These are phyloP conservation scores for Purpureocillium takamizusanense DNA, from an alignment of 2,329 filamentous ascomycete genomes.

Conservation along the genomic window DNA sequence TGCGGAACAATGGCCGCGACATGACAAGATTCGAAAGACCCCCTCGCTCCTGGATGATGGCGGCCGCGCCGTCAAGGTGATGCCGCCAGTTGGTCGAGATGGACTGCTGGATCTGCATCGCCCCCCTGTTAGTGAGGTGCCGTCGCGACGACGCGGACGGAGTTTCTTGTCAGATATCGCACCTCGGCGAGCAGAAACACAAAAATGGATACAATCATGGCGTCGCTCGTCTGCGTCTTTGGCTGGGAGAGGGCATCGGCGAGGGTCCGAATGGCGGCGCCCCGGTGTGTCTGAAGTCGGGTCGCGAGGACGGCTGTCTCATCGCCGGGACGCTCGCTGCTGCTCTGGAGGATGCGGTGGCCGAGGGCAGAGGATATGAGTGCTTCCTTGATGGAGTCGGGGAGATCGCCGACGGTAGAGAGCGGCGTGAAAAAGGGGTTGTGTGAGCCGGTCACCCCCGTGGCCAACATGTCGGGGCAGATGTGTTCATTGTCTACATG, in stretches of 20 bases:
- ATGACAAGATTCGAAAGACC: slow-evolving; percentile 5
- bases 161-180: background rate
- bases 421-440: slow-evolving; percentile 7
- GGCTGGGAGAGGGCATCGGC: slow-evolving; percentile 2
- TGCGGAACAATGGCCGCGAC: background rate
- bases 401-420: slow-evolving; percentile 2
- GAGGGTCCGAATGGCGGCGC: slow-evolving; percentile 8
- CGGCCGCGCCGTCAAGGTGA: slow-evolving; percentile 7
- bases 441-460: background rate
- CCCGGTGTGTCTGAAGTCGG: slow-evolving; percentile 9
- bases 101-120: slow-evolving; percentile 7
- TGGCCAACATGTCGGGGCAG: slow-evolving; percentile 11
- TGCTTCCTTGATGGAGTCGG: slow-evolving; percentile 5
- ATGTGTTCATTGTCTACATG: slow-evolving; percentile 9
- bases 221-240: background rate
- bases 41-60: slow-evolving; percentile 8
- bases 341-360: slow-evolving; percentile 9
- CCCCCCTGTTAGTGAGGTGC: too few species aligned
- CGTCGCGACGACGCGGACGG: background rate
- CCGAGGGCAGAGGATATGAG: slow-evolving; percentile 7
- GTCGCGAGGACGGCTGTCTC: slow-evolving; percentile 3
- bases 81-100: slow-evolving; percentile 9
- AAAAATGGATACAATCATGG: slow-evolving; percentile 5
- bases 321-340: slow-evolving; percentile 1
- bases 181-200: slow-evolving; percentile 11